Evolutionary conservation across 2,329 filamentous ascomycete genomes (phyloP).

Genomic region (Lasiodiplodia citricola): DNA sequence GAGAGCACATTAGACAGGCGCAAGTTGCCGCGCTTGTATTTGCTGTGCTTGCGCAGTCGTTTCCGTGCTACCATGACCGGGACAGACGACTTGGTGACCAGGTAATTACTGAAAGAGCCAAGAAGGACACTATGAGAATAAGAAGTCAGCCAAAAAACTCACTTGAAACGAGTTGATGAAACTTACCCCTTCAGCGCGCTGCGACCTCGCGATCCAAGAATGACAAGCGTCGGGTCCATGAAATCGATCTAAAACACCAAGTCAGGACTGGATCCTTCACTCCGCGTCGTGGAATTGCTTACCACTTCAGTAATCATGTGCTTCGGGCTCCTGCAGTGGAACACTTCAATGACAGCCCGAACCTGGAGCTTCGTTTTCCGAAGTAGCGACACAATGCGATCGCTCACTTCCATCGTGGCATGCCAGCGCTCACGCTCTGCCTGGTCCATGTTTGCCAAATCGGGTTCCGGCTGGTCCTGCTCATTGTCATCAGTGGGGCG

Average conservation of each 20-base stretch:
- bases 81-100: conserved; percentile 94
- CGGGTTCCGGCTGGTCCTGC: conserved; percentile 31
- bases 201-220: conserved; percentile 87
- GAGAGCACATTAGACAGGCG: conserved; percentile 82
- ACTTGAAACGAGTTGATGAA: not conserved
- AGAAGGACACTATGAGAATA: conserved; percentile 73
- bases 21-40: conserved; percentile 73
- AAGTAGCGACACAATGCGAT: conserved; percentile 81
- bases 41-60: conserved; percentile 83
- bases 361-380: conserved; percentile 93
- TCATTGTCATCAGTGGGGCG: conserved; percentile 35
- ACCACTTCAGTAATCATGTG: conserved; percentile 93
- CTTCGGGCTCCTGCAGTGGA: conserved; percentile 97
- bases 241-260: conserved; percentile 71
- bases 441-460: conserved; percentile 50
- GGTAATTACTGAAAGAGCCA: conserved; percentile 95
- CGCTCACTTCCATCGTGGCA: conserved; percentile 82
- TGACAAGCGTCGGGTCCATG: conserved; percentile 87
- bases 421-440: conserved; percentile 79
- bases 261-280: not conserved
- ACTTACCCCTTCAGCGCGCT: conserved; percentile 90
- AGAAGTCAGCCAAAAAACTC: not conserved
- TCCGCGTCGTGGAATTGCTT: conserved; percentile 36
- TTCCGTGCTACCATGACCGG: conserved; percentile 98
- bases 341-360: conserved; percentile 90